Base-by-base conservation (phyloP, 345 rosid species). In the Salix brachista region DNA sequence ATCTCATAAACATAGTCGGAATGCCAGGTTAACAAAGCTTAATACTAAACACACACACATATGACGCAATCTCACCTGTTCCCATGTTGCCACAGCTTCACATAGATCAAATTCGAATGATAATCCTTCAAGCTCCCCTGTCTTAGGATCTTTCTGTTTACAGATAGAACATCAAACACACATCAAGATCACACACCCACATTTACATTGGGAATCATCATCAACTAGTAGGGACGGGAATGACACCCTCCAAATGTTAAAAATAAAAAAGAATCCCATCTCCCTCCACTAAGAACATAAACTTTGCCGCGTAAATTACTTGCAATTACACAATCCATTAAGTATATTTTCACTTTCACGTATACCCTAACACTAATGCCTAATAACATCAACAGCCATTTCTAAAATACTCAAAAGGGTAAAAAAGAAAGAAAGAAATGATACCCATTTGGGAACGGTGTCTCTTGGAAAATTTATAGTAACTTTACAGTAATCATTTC, bases 61-160 rank as follows among this genome's bases (percentile, higher is more conserved):
- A 54, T 28, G 73, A 37, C 26, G 65, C 54, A 81, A 56, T 48
- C 81, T 82, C 82, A 89, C 90, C 89, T 84, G 88, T 85, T 95
- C 97, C 97, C 97, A 91, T n/a, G 94, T 90, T 72, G 94, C 97
- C 77, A 92, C 93, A 72, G 95, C 98, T 88, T 96, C 99, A 17
- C 97, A 96, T 25, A 91, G 85, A 82, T 94, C 77, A 84, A 94
- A 92, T 75, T 88, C 93, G 77, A 92, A 94, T 10, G 93, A 86
- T 34, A 96, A 81, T 54, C 91, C 90, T 84, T 96, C 97, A 65
- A 81, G 89, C 85, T 90, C 92, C 48, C 97, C 98, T 69, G 95
- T 91, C 77, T 87, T 92, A 4, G 97, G 97, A 88, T 96, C 98
- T 80, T 74, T 92, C 98, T 92, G 87, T 84, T 79, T 37, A 75